Base-by-base conservation (phyloP, 208 protist genomes). In the Trypanosomatidae sp. region DNA sequence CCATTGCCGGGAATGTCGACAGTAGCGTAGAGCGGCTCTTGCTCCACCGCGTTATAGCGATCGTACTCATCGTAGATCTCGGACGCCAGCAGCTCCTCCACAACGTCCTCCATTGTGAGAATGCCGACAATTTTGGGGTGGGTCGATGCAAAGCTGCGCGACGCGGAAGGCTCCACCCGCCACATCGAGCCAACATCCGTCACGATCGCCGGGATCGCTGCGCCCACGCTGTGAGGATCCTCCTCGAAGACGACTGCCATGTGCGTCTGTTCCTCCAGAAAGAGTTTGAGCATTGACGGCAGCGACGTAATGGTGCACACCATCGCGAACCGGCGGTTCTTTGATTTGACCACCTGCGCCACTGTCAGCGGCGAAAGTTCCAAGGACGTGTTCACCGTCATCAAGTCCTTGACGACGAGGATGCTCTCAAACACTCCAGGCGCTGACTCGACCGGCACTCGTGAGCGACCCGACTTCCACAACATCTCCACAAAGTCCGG, bases 11-110 rank as follows among this genome's bases (percentile, higher is more conserved):
- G 70, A n/a, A 79, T 25, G 28, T 79, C 43, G 6, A 62, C 53
- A 13, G 70, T 19, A 25, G 69, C 69, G 64, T 80, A 74, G 13
- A 56, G 69, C 15, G 69, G 59, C n/a, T 69, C 62, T 19, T 52
- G 67, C 47, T 76, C 67, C 15, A 76, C 80, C 44, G 71, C 58
- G 41, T 82, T 84, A 71, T 95, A 91, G 69, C 81, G 71, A 72
- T 97, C 92, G 73, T 97, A 97, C 76, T 97, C 92, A 80, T 97
- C 92, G 77, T 95, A 95, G 66, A 97, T 95, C 80, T 97, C 88
- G 3, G 82, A 89, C 60, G 90, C 83, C 25, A 97, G 82, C 28
- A 97, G 81, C 73, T 90, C 85, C 77, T 97, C 92, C 43, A 95
- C 87, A 22, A 97, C 88, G 77, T 97, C 92, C 77, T 97, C 90